phyloP scores from a whole-genome alignment of 495 filamentous ascomycete genomes.

The Penicillium pulvis region DNA sequence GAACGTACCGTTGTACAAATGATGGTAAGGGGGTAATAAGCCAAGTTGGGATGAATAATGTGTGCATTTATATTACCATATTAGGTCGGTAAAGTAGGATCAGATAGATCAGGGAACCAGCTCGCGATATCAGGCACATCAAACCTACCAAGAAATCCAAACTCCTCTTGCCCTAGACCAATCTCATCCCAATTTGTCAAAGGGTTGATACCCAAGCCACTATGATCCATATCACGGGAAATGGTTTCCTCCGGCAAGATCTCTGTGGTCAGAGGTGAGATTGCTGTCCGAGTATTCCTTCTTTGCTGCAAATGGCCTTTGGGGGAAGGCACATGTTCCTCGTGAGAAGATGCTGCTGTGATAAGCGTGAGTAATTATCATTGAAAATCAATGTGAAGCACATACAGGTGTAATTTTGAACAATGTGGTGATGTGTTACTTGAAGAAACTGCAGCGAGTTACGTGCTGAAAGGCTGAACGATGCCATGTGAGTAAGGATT shows the following conservation, averaged over 20 bases:
- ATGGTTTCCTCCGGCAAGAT: background rate
- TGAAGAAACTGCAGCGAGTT: conserved; percentile 39
- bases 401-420: conserved; percentile 26
- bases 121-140: conserved; percentile 43
- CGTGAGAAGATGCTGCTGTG: conserved; percentile 4
- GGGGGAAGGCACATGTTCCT: background rate
- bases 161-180: conserved; percentile 27
- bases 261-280: conserved; percentile 8
- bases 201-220: conserved; percentile 13
- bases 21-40: too few species aligned
- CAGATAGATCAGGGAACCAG: conserved; percentile 36
- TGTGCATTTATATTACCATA: too few species aligned
- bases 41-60: too few species aligned
- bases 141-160: conserved; percentile 34
- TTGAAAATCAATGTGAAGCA: background rate
- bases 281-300: conserved; percentile 1
- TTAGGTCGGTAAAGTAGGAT: conserved; percentile 8
- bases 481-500: conserved; percentile 31
- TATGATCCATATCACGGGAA: conserved; percentile 8
- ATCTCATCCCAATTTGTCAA: conserved; percentile 30
- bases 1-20: too few species aligned
- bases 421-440: conserved; percentile 28
- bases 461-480: conserved; percentile 32
- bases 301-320: conserved; percentile 10
- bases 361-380: background rate